Evolutionary conservation across 352 stramenopile species (phyloP).

Genomic region (Globisporangium nodosum): DNA sequence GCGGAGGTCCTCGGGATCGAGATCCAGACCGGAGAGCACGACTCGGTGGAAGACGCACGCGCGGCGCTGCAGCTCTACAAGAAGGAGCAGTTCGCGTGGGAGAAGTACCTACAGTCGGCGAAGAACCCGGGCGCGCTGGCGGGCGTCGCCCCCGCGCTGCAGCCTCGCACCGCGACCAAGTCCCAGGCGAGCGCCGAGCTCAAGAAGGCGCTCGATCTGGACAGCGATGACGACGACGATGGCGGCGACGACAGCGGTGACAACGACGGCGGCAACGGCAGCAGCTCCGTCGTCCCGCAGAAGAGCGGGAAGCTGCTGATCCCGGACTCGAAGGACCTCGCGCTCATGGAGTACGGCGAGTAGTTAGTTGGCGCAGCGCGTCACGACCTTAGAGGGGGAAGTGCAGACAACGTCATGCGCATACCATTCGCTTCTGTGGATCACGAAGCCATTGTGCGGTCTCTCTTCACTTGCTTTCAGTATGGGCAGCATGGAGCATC

Average conservation of each 20-base stretch:
- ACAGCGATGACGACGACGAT: slow-evolving; percentile 32
- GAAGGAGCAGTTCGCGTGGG: slow-evolving; percentile 75
- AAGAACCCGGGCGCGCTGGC: slow-evolving; percentile 50
- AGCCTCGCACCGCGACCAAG: slow-evolving; percentile 23
- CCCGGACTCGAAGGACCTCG: slow-evolving; percentile 57
- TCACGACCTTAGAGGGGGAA: neutral
- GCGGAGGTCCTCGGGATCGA: slow-evolving; percentile 56
- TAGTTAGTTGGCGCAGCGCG: slow-evolving; percentile 9
- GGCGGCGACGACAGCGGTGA: slow-evolving; percentile 16
- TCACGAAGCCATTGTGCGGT: neutral
- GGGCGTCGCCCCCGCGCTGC: slow-evolving; percentile 39
- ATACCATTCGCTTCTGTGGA: too few relatives aligned
- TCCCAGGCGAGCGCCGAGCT: slow-evolving; percentile 16
- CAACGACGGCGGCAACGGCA: slow-evolving; percentile 18
- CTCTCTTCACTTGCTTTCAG: neutral
- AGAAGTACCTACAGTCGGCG: slow-evolving; percentile 73
- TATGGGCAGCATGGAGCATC: neutral
- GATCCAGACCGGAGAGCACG: slow-evolving; percentile 83
- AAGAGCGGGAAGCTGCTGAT: slow-evolving; percentile 24
- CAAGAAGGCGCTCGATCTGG: slow-evolving; percentile 17
- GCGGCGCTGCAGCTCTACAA: slow-evolving; percentile 79
- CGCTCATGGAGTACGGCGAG: slow-evolving; percentile 74
- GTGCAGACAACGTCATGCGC: neutral
- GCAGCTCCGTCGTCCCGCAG: slow-evolving; percentile 8
- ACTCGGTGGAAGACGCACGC: slow-evolving; percentile 84